A percentile compares a stretch with the other conserved stretches of the same genome.
Evolutionary conservation across 352 stramenopile genomes (phyloP).

Genomic region (Phytophthora podocarpi): DNA sequence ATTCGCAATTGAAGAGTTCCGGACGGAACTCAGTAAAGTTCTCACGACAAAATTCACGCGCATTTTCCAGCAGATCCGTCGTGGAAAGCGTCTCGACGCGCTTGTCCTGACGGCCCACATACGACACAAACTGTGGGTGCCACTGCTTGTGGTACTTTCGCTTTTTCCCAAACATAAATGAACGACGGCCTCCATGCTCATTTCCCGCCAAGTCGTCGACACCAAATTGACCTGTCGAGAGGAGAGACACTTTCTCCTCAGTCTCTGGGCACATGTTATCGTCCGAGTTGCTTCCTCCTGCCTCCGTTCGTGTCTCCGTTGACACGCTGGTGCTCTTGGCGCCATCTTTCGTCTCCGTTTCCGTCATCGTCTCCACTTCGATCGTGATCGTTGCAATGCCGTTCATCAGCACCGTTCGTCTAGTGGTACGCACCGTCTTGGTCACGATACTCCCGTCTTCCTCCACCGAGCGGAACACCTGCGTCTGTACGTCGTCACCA

Average conservation of each 20-base stretch:
- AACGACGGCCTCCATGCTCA: neutral
- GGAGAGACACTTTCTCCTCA: neutral
- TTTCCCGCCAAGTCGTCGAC: neutral
- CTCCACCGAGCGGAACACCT: neutral
- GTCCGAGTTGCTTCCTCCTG: neutral
- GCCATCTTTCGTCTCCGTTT: slow-evolving; percentile 11
- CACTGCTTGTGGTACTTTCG: slow-evolving; percentile 26
- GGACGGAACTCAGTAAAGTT: slow-evolving; percentile 23
- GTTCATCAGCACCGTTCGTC: neutral
- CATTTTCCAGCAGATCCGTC: slow-evolving; percentile 19
- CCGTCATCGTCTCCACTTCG: slow-evolving; percentile 12
- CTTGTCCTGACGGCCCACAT: slow-evolving; percentile 15
- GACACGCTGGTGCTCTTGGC: slow-evolving; percentile 19
- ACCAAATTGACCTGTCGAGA: neutral
- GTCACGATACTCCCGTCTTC: slow-evolving; percentile 7
- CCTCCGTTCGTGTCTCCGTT: slow-evolving; percentile 12
- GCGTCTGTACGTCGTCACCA: slow-evolving; percentile 1
- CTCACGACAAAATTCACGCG: slow-evolving; percentile 27
- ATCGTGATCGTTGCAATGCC: slow-evolving; percentile 2
- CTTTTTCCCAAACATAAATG: slow-evolving; percentile 10
- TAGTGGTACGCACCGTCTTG: slow-evolving; percentile 11
- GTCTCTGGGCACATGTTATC: neutral
- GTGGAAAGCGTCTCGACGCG: slow-evolving; percentile 16
- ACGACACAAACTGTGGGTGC: slow-evolving; percentile 24
- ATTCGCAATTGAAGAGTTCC: slow-evolving; percentile 15